Percentiles rank a stretch among this genome's conserved stretches.
Conservation (phyloP, 1,139 yeast genomes). For the Nadsonia commutata region DNA sequence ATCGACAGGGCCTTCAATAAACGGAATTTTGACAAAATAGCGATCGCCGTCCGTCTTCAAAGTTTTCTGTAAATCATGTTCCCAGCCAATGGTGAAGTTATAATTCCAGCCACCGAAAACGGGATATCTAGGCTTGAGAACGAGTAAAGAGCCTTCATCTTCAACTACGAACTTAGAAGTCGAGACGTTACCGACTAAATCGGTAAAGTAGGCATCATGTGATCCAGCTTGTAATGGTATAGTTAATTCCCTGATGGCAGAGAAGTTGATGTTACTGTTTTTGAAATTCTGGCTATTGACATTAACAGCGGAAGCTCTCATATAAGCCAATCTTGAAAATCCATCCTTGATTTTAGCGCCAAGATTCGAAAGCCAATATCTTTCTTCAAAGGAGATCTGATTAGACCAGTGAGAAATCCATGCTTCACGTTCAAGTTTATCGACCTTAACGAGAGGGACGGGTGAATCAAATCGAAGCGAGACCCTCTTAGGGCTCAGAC, state of each 20-base stretch:
- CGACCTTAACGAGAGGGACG: slow-evolving; percentile 48
- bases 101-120: slow-evolving; percentile 93
- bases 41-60: slow-evolving; percentile 34
- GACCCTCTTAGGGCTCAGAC: slow-evolving; percentile 36
- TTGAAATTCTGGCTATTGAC: neutral
- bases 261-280: slow-evolving; percentile 18
- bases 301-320: slow-evolving; percentile 20
- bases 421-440: slow-evolving; percentile 51
- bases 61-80: slow-evolving; percentile 39
- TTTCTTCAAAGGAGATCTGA: slow-evolving; percentile 59
- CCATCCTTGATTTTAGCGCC: slow-evolving; percentile 53
- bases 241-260: slow-evolving; percentile 27
- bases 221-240: slow-evolving; percentile 40
- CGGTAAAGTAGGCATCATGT: slow-evolving; percentile 62
- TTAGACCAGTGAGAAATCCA: slow-evolving; percentile 76
- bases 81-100: slow-evolving; percentile 92
- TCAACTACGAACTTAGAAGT: slow-evolving; percentile 39
- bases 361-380: slow-evolving; percentile 62
- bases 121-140: slow-evolving; percentile 79
- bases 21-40: slow-evolving; percentile 53
- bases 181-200: slow-evolving; percentile 89
- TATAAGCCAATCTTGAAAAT: slow-evolving; percentile 67
- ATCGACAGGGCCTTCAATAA: slow-evolving; percentile 60
- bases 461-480: slow-evolving; percentile 52
- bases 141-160: slow-evolving; percentile 29